Conservation (phyloP, 2,329 filamentous ascomycete genomes). For the Claviceps citrina region DNA sequence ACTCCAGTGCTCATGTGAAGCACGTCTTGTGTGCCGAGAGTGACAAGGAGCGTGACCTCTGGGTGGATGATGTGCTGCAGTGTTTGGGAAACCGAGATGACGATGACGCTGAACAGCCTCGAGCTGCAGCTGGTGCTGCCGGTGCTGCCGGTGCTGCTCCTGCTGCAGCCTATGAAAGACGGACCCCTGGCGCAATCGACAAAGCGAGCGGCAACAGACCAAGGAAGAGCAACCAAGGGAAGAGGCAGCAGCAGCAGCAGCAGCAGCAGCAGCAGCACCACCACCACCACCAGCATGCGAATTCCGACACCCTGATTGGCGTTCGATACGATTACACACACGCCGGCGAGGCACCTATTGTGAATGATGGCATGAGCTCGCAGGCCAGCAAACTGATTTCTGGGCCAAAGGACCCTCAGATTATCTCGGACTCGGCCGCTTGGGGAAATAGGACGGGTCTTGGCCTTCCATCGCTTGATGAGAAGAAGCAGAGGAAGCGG, state of each 20-base stretch:
- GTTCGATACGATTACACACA: constrained; percentile 43
- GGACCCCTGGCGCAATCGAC: constrained; percentile 15
- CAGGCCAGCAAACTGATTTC: constrained; percentile 50
- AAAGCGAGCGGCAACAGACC: constrained; percentile 10
- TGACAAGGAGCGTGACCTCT: constrained; percentile 78
- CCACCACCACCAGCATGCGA: constrained; percentile 15
- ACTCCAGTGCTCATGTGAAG: constrained; percentile 71
- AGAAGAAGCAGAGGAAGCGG: constrained; percentile 70
- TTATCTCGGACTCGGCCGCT: constrained; percentile 66
- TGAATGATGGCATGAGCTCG: constrained; percentile 21
- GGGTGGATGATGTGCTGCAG: constrained; percentile 79
- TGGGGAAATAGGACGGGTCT: constrained; percentile 69
- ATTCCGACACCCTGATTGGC: constrained; percentile 36
- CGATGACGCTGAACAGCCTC: constrained; percentile 27
- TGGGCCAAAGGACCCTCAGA: constrained; percentile 64
- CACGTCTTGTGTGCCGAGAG: constrained; percentile 94
- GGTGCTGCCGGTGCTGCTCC: constrained; percentile 10
- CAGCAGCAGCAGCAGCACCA: constrained; percentile 18
- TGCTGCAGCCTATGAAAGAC: constrained; percentile 25
- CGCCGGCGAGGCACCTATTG: constrained; percentile 32
- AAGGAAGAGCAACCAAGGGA: constrained; percentile 19
- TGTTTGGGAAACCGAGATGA: constrained; percentile 67
- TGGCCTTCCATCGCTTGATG: constrained; percentile 40
- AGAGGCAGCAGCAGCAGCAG: constrained; percentile 15
- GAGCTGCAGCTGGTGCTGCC: constrained; percentile 10